Base-by-base conservation (phyloP, 371 early-diverging fungal genomes). In the Actinomortierella ambigua region DNA sequence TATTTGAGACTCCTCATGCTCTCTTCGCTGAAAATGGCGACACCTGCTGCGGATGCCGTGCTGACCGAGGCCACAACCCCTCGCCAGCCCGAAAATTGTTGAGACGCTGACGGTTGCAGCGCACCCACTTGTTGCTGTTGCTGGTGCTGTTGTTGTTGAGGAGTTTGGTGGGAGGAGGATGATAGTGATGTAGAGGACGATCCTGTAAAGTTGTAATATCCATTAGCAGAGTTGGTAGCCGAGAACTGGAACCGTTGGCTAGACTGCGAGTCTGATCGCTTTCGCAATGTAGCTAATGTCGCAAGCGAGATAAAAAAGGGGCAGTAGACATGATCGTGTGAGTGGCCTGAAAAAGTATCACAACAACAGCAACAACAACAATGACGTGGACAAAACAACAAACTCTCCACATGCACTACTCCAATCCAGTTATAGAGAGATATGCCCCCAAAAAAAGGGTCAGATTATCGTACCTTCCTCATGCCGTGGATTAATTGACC, bases 21-120 rank as follows among this genome's bases (percentile, higher is more conserved):
- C 70, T 93, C 92, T 65, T 92, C 91, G 61, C 90, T 90, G 18
- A 91, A 80, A 3, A 90, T 85, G 39, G 91, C 88, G 9, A 91
- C 91, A 22, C 85, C 88, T 7, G 89, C 86, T 23, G 88, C 85
- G 9, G 88, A 85, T 47, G 90, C 88, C 15, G 88, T 79, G 13
- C 88, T 83, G 20, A 88, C 85, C 40, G 87, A 83, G 58, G 92
- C 77, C 2, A 92, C 89, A 34, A 94, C 77, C 58, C 88, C 85
- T 65, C 83, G 82, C 93, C 91, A 92, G 47, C 90, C 82, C 3
- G 73, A 66, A 17, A 71, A 47, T 47, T 71, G 71, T 29, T 70
- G 73, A 4, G 63, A 53, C 0, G 73, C 24, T 18, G 61, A 40
- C 34, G 69, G 82, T 84, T 56, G 34, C 15, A 48, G n/a, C 23